A percentile compares a stretch with the other conserved stretches of the same genome.
These are phyloP conservation scores for Ensete glaucum DNA, from an alignment of 176 grass and related monocot species.

Conservation along the genomic window DNA sequence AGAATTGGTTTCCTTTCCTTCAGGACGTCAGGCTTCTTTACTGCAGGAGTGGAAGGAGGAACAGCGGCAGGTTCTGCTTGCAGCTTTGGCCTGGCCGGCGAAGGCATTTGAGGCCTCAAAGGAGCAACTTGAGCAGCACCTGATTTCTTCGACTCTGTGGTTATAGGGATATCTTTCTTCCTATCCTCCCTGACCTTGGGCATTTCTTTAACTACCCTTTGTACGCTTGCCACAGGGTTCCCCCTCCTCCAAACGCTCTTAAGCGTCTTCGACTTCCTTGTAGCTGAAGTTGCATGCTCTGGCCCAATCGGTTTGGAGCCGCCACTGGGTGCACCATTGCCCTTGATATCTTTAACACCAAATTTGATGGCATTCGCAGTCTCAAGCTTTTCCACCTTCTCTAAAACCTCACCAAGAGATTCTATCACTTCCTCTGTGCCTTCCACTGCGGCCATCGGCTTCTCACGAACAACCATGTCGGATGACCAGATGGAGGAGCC, in stretches of 20 bases:
- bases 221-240: slow-evolving; percentile 53
- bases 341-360: slow-evolving; percentile 11
- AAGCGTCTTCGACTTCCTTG: slow-evolving; percentile 49
- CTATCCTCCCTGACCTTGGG: slow-evolving; percentile 27
- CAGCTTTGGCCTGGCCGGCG: slow-evolving; percentile 22
- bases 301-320: slow-evolving; percentile 25
- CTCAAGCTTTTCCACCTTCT: slow-evolving; percentile 84
- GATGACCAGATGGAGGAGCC: slow-evolving; percentile 22
- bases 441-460: slow-evolving; percentile 23
- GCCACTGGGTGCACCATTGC: slow-evolving; percentile 31
- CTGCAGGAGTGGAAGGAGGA: slow-evolving; percentile 27
- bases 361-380: slow-evolving; percentile 25
- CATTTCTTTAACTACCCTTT: slow-evolving; percentile 53
- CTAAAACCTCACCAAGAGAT: slow-evolving; percentile 70
- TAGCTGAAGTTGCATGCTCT: slow-evolving; percentile 15
- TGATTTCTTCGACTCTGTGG: slow-evolving; percentile 15
- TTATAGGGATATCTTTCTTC: not conserved
- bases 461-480: slow-evolving; percentile 13
- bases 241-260: slow-evolving; percentile 97
- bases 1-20: slow-evolving; percentile 86
- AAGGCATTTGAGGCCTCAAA: slow-evolving; percentile 19
- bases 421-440: slow-evolving; percentile 60
- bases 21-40: slow-evolving; percentile 30
- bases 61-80: slow-evolving; percentile 46
- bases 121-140: slow-evolving; percentile 22